Conservation (phyloP, 2,329 filamentous ascomycete species). For the Pseudogymnoascus verrucosus region DNA sequence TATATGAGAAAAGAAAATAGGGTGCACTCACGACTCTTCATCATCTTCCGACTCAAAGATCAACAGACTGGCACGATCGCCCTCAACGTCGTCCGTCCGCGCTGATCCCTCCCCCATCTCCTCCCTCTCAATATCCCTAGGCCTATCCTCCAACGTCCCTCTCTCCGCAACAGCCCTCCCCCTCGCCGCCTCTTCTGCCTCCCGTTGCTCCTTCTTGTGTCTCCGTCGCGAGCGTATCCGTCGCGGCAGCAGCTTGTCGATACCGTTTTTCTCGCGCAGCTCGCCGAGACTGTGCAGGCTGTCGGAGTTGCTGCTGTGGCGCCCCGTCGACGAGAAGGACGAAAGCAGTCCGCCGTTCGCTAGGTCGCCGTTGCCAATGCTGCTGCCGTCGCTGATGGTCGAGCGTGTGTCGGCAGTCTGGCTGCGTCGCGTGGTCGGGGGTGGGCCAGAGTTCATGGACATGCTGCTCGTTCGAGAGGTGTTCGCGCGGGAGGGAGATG, state of each 20-base stretch:
- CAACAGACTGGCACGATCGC: neutral
- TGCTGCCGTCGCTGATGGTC: conserved; percentile 18
- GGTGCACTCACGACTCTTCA: conserved; percentile 26
- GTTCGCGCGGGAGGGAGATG: neutral
- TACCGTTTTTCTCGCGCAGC: conserved; percentile 25
- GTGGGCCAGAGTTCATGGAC: neutral
- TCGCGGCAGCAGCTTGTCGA: conserved; percentile 47
- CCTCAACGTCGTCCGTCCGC: conserved; percentile 9
- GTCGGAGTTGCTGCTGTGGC: neutral
- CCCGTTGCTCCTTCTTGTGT: conserved; percentile 39
- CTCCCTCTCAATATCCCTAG: conserved; percentile 16
- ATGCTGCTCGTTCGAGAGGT: neutral
- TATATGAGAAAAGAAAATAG: conserved; percentile 13
- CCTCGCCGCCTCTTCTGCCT: conserved; percentile 29
- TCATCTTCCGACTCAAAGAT: conserved; percentile 26
- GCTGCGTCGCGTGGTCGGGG: conserved; percentile 12
- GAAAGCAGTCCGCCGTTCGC: conserved; percentile 18
- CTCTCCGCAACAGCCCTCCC: conserved; percentile 27
- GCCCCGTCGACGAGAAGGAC: neutral
- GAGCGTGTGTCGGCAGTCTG: conserved; percentile 21
- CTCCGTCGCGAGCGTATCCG: conserved; percentile 42
- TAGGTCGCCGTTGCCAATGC: conserved; percentile 17
- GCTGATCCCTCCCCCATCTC: conserved; percentile 22
- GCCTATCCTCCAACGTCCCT: conserved; percentile 23
- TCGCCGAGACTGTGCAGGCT: neutral